Conservation (phyloP, 768 basidiomycete genomes). For the Suillus decipiens region DNA sequence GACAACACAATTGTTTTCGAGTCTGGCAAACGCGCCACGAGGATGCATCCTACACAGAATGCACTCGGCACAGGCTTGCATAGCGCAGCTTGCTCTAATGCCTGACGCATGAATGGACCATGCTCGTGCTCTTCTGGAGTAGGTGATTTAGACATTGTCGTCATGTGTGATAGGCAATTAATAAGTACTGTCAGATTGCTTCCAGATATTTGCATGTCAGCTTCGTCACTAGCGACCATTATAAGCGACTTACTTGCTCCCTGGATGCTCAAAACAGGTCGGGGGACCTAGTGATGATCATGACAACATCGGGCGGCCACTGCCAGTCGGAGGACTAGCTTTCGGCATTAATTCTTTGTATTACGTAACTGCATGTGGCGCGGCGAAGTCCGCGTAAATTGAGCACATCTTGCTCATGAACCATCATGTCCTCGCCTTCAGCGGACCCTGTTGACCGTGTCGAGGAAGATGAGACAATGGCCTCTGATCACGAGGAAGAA, state of each 20-base stretch:
- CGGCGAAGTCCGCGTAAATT: constrained; percentile 9
- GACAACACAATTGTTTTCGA: constrained; percentile 57
- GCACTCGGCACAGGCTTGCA: constrained; percentile 72
- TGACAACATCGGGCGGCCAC: background rate
- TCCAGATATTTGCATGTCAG: background rate
- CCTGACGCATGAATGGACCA: constrained; percentile 54
- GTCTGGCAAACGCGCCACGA: constrained; percentile 52
- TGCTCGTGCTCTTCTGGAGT: constrained; percentile 29
- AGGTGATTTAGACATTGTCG: background rate
- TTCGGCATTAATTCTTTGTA: background rate
- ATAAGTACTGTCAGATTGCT: background rate
- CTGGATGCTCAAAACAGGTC: constrained; percentile 24
- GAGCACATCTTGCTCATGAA: constrained; percentile 21
- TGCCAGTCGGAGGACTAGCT: no score
- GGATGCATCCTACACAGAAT: constrained; percentile 90
- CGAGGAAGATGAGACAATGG: constrained; percentile 65
- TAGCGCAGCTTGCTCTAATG: constrained; percentile 70
- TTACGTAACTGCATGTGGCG: constrained; percentile 6
- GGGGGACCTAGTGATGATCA: background rate
- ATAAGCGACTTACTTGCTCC: constrained; percentile 44
- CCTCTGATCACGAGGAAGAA: constrained; percentile 40
- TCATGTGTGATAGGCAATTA: background rate
- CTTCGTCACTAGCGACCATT: constrained; percentile 20
- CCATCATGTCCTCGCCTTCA: constrained; percentile 58
- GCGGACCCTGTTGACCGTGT: constrained; percentile 36